Evolutionary conservation across 768 basidiomycete genomes (phyloP).

Genomic region (Lentinula edodes): DNA sequence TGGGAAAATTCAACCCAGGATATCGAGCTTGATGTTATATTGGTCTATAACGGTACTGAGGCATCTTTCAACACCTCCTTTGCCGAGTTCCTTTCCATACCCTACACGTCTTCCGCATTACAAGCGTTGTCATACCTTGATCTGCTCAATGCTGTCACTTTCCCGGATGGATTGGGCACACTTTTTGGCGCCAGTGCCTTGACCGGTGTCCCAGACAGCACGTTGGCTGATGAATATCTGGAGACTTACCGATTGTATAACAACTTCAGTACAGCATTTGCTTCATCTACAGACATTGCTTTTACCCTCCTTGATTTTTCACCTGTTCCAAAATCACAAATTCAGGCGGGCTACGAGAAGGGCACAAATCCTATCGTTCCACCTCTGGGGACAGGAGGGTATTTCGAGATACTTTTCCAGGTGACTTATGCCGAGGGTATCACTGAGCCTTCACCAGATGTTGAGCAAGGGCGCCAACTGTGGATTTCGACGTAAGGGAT

Average conservation of each 20-base stretch:
- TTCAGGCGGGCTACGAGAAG: constrained; percentile 23
- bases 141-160: constrained; percentile 23
- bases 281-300: constrained; percentile 14
- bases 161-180: constrained; percentile 20
- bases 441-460: constrained; percentile 14
- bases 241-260: constrained; percentile 26
- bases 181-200: constrained; percentile 32
- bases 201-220: constrained; percentile 16
- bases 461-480: constrained; percentile 18
- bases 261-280: constrained; percentile 20
- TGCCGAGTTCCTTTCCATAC: constrained; percentile 33
- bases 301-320: constrained; percentile 29
- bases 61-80: constrained; percentile 26
- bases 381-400: constrained; percentile 23
- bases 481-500: constrained; percentile 24
- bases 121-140: constrained; percentile 30
- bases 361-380: constrained; percentile 35
- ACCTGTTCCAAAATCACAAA: constrained; percentile 28
- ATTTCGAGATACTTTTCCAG: constrained; percentile 27
- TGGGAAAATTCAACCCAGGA: neutral
- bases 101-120: constrained; percentile 19
- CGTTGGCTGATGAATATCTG: constrained; percentile 19
- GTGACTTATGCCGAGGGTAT: constrained; percentile 17
- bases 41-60: constrained; percentile 31
- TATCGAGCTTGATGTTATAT: constrained; percentile 2